phyloP scores from a whole-genome alignment of 2,329 filamentous ascomycete genomes.

The Thielaviopsis musarum region DNA sequence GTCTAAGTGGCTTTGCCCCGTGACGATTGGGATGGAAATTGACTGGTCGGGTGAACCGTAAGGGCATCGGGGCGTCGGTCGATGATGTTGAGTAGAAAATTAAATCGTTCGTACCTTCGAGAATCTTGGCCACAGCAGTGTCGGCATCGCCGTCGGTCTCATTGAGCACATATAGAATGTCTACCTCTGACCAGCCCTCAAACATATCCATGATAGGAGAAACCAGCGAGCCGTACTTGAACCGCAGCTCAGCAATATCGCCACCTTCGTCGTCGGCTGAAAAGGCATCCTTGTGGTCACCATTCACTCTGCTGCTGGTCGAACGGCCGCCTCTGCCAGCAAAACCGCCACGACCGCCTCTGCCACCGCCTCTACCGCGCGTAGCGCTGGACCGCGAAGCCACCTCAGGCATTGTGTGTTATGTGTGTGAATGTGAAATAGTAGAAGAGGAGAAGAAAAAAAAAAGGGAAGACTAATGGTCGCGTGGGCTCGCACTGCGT shows the following conservation, averaged over 20 bases:
- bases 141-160: slow-evolving; percentile 71
- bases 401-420: slow-evolving; percentile 69
- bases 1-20: neutral
- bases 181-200: slow-evolving; percentile 86
- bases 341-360: slow-evolving; percentile 68
- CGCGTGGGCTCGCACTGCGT: slow-evolving; percentile 16
- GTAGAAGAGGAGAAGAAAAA: slow-evolving; percentile 4
- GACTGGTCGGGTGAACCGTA: neutral
- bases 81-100: slow-evolving; percentile 2
- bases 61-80: neutral
- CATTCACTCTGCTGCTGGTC: slow-evolving; percentile 44
- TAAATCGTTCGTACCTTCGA: slow-evolving; percentile 43
- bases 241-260: slow-evolving; percentile 83
- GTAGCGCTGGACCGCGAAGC: slow-evolving; percentile 66
- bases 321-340: slow-evolving; percentile 55
- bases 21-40: neutral
- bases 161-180: slow-evolving; percentile 81
- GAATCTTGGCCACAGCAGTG: slow-evolving; percentile 59
- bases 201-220: slow-evolving; percentile 81
- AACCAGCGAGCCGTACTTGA: slow-evolving; percentile 67
- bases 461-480: slow-evolving; percentile 13
- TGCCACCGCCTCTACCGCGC: slow-evolving; percentile 79
- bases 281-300: slow-evolving; percentile 48
- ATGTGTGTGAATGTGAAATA: slow-evolving; percentile 23
- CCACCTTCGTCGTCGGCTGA: slow-evolving; percentile 57